Percentiles rank a stretch among this genome's conserved stretches.
These are phyloP conservation scores for Tuber indicum DNA, from an alignment of 495 filamentous ascomycete species.

Conservation along the genomic window DNA sequence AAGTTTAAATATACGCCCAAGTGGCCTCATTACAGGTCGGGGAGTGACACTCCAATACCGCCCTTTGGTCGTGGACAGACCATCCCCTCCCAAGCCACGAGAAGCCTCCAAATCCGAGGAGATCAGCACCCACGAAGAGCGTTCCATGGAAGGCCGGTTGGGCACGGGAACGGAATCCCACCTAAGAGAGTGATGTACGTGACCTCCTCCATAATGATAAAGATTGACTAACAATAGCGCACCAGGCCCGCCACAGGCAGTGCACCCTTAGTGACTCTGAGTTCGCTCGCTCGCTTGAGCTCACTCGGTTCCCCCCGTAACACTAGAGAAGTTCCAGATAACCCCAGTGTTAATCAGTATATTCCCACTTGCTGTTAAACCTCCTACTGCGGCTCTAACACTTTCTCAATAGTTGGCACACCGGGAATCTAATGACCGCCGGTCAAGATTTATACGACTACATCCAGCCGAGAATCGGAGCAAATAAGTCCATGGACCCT, in stretches of 20 bases:
- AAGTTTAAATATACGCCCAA: background rate
- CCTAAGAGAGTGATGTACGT: conserved; percentile 3
- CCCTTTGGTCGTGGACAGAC: background rate
- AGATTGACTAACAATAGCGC: background rate
- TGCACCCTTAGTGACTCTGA: background rate
- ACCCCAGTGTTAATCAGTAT: conserved; percentile 29
- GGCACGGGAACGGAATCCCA: conserved; percentile 10
- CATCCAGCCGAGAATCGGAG: conserved; percentile 8
- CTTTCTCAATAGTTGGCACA: conserved; percentile 18
- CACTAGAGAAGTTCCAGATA: conserved; percentile 11
- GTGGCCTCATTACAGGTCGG: background rate
- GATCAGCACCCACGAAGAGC: background rate
- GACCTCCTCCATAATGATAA: background rate
- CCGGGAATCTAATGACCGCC: conserved; percentile 20
- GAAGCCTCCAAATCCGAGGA: background rate
- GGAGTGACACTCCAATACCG: background rate
- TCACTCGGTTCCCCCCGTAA: background rate
- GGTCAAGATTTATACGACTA: conserved; percentile 24
- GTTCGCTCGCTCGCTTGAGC: background rate
- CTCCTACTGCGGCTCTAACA: conserved; percentile 6
- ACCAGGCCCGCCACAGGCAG: conserved; percentile 9
- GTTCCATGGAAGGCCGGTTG: conserved; percentile 1
- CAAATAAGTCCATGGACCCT: background rate
- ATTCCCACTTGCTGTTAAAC: background rate
- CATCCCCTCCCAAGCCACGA: background rate